A percentile compares a stretch with the other conserved stretches of the same genome.
phyloP scores from a whole-genome alignment of 2,329 filamentous ascomycete species.

The Amesomyces nigricolor region DNA sequence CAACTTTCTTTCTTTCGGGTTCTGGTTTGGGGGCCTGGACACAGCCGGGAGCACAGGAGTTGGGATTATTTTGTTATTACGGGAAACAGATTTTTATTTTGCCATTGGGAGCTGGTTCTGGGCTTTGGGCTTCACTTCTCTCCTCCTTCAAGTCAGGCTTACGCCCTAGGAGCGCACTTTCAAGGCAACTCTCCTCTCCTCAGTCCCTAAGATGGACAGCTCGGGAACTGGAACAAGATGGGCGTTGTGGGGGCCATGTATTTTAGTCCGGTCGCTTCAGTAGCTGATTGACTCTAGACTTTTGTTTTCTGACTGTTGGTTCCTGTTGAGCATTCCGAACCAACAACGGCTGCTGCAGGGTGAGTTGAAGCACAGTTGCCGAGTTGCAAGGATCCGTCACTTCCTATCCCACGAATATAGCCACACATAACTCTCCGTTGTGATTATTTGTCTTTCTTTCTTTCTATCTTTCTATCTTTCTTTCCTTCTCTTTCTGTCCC shows the following conservation, averaged over 20 bases:
- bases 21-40: neutral
- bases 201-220: too few relatives aligned
- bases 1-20: neutral
- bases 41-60: constrained; percentile 1
- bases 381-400: too few relatives aligned
- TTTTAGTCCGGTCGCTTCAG: neutral
- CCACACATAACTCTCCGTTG: too few relatives aligned
- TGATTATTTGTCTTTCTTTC: too few relatives aligned
- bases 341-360: too few relatives aligned
- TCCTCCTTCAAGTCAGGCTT: neutral
- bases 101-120: constrained; percentile 8
- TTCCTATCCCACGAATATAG: too few relatives aligned
- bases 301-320: too few relatives aligned
- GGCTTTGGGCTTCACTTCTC: neutral
- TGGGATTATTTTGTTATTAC: neutral
- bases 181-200: neutral
- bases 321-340: too few relatives aligned
- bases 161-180: neutral
- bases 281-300: constrained; percentile 7
- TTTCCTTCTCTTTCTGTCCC: too few relatives aligned
- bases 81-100: constrained; percentile 3
- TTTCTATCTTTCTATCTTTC: too few relatives aligned
- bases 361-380: too few relatives aligned
- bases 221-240: neutral
- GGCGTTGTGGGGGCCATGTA: constrained; percentile 6